Base-by-base conservation (phyloP, 2,329 filamentous ascomycete species). In the Botrytis galanthina region DNA sequence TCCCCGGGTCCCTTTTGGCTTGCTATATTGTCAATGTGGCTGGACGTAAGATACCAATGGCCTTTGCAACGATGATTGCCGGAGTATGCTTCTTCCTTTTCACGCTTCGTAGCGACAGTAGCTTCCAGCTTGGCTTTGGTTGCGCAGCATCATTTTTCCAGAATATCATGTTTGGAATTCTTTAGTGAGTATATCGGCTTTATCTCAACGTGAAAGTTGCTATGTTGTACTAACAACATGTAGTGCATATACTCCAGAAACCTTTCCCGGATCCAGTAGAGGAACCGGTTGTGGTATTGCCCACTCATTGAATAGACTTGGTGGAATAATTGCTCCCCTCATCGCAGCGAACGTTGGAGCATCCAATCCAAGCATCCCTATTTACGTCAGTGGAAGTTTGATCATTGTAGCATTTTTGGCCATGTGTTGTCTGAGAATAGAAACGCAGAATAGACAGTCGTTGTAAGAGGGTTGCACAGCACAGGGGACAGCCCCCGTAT, bases 81-180 rank as follows among this genome's bases (percentile, higher is more conserved):
- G 91, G 91, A 73, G 84, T 93, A 74, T 92, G 92, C 82, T 84
- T 93, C 74, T 92, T 92, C 82, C 81, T 92, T 66, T 93, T 90
- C 76, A 89, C 78, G 26, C 85, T 89, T 74, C 89, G 89, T 71
- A 86, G 84, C 8, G 86, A 88, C 64, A 84, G 88, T 1, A 81
- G 83, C 57, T 84, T 85, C 74, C 90, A 92, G 83, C 86, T 93
- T 57, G 85, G 86, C 69, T 92, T 92, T 80, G 89, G 87, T 0
- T 92, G 89, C 75, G 84, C 91, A 75, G 89, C 92, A 80, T 89
- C 91, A 18, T 92, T 93, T 80, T 88, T 89, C 76, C 91, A 93
- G 82, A 92, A 92, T 79, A 91, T 92, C 82, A 92, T 92, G 89
- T 93, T 93, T 82, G 91, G 91, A 73, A 90, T 93, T 1, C 83